Percentiles rank a stretch among this genome's conserved stretches.
These are phyloP conservation scores for Boletus vinaceobasis DNA, from an alignment of 768 basidiomycete genomes.

Conservation along the genomic window DNA sequence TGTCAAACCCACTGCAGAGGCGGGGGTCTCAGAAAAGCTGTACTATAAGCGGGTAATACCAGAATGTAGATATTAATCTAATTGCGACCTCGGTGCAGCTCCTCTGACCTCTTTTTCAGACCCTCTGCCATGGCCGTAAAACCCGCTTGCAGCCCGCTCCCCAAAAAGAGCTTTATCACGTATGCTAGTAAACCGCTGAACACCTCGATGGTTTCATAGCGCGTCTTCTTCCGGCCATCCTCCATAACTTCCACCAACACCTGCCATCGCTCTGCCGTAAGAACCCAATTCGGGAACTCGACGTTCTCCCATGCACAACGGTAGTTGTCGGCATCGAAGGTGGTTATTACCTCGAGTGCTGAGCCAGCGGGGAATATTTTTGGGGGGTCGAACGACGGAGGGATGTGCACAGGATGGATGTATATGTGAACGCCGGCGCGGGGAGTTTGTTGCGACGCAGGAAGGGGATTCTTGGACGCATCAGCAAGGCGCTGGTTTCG, in stretches of 20 bases:
- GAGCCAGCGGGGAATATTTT: conserved; percentile 33
- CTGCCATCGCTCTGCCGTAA: conserved; percentile 63
- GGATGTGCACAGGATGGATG: conserved; percentile 55
- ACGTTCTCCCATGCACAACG: conserved; percentile 55
- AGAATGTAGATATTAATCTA: too few species aligned
- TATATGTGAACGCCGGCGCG: conserved; percentile 45
- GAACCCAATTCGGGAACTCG: conserved; percentile 43
- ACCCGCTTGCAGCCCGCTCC: conserved; percentile 40
- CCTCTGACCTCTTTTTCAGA: conserved; percentile 52
- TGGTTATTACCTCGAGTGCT: conserved; percentile 45
- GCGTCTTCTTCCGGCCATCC: conserved; percentile 45
- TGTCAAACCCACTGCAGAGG: too few species aligned
- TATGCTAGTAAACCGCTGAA: conserved; percentile 58
- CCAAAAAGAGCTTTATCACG: conserved; percentile 44
- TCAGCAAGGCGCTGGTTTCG: conserved; percentile 49
- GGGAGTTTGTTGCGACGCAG: conserved; percentile 44
- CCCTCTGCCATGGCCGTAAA: conserved; percentile 56
- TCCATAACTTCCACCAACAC: conserved; percentile 44
- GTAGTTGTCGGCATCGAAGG: conserved; percentile 50
- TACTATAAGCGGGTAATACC: too few species aligned
- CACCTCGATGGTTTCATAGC: conserved; percentile 62
- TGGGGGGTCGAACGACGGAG: conserved; percentile 50
- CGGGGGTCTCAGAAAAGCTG: too few species aligned
- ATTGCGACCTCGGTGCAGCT: neutral
- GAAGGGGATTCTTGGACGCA: conserved; percentile 38